Evolutionary conservation across 2,329 filamentous ascomycete genomes (phyloP), one percentile per base, ranked within the genome.

Genomic region (Cercospora zeina): DNA sequence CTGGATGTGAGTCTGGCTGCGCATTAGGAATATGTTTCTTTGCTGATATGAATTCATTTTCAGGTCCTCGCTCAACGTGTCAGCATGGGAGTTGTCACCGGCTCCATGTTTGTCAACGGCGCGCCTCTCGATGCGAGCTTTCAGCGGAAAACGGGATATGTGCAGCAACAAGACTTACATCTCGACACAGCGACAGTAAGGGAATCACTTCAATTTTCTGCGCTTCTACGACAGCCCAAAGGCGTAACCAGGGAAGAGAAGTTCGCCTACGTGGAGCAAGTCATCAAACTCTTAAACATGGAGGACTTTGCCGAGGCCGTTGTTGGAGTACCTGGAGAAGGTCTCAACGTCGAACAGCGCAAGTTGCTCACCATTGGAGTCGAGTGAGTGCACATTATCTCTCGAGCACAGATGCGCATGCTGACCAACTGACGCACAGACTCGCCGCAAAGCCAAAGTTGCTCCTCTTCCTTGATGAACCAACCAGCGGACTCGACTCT

Each of bases 241-340:
- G 72, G 75, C 0, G 81, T 85, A 10, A 80, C 79, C 69, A 81
- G 77, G 47, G 59, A 81, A 39, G 85, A 88, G 68, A 88, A 88
- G 72, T 80, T 81, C 63, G 80, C 75, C 0, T 88, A 85, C 57
- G 86, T 88, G 4, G 85, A 88, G 64, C 80, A 85, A 36, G 84
- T 88, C 19, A 87, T 88, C 69, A 80, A 82, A 71, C 84, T 89
- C 78, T 78, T 89, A 30, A 83, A 85, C 72, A 88, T 89, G 86
- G 77, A 83, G 47, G 85, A 88, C 58, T 89, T 87, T 61, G 85
- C 86, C 13, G 83, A 88, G 45, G 70, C 69, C 10, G 80, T 89
- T 1, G 85, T 89, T 31, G 87, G 87, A 64, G 78, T 84, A 0
- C 83, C 85, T 0, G 86, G 86, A 0, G 82, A 82, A 59, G 85